Conservation (phyloP, 2,329 filamentous ascomycete genomes). For the Dissoconium aciculare region DNA sequence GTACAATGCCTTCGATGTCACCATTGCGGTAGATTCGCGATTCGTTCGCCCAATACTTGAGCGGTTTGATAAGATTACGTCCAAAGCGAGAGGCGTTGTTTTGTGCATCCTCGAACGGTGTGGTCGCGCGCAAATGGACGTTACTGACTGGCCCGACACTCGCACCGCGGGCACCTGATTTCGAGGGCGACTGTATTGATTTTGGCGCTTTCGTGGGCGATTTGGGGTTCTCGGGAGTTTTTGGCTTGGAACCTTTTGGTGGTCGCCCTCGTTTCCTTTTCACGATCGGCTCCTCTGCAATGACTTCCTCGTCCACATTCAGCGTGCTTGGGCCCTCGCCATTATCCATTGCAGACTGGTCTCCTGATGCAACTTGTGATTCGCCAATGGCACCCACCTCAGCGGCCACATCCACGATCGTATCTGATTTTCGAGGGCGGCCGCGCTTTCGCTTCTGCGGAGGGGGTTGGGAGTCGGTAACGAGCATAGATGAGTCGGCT, state of each 20-base stretch:
- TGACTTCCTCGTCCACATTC: neutral
- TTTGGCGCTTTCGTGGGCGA: conserved; percentile 7
- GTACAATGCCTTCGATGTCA: conserved; percentile 62
- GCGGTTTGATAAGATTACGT: conserved; percentile 59
- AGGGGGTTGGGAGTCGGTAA: too few species aligned
- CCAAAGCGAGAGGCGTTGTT: conserved; percentile 59
- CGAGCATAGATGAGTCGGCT: too few species aligned
- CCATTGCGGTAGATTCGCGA: conserved; percentile 53
- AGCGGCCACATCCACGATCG: conserved; percentile 6
- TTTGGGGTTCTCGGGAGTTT: neutral
- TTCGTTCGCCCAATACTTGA: conserved; percentile 81
- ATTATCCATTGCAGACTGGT: conserved; percentile 8
- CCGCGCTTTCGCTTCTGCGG: conserved; percentile 11
- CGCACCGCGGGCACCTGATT: conserved; percentile 8
- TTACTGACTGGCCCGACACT: conserved; percentile 22
- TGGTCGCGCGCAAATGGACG: conserved; percentile 24
- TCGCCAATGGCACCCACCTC: conserved; percentile 8
- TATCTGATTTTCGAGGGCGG: conserved; percentile 1
- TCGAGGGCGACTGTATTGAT: conserved; percentile 12
- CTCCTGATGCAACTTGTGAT: conserved; percentile 7
- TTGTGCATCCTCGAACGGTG: conserved; percentile 34
- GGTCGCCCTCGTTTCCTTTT: conserved; percentile 1
- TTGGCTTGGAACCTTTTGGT: conserved; percentile 7
- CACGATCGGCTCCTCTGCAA: conserved; percentile 5
- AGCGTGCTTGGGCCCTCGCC: conserved; percentile 5